Base-by-base conservation (phyloP, 495 filamentous ascomycete genomes). In the Neurospora sp. region DNA sequence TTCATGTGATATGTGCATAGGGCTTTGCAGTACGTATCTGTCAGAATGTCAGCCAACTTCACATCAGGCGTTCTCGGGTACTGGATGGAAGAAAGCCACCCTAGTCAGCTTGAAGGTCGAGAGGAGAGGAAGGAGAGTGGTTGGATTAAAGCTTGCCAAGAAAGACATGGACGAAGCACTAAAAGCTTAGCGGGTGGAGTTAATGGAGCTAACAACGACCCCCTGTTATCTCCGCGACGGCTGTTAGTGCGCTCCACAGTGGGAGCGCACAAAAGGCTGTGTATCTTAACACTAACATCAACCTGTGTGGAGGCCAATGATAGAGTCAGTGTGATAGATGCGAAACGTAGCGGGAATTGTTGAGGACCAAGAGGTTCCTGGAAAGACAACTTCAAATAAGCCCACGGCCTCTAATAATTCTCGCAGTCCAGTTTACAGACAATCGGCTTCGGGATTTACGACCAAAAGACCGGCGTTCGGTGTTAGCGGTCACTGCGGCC, bases 251-350 rank as follows among this genome's bases (percentile, higher is more conserved):
- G 13, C 2, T 3, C 13, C 54, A 15, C 48, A 17, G 45, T 54
- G 11, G 0, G 0, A 3, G 1, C 2, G 0, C n/a, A 4, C 4
- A 0, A 24, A 48, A 3, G 0, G 19, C 0, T 3, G 19, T n/a
- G 42, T 21, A 10, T 11, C 28, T 17, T 34, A 19, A 62, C 13
- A 9, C 54, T 62, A 17, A 59, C 4, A 28, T 13, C 2, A n/a
- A 1, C 4, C n/a, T 21, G 8, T n/a, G 6, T 42, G 17, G 40
- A 48, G n/a, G 43, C n/a, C 6, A 4, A 24, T 48, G 8, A 48
- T 48, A 21, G 43, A 45, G 19, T 8, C 43, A 24, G n/a, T n/a
- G 45, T 11, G 45, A 5, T 54, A 10, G 21, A 54, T 54, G n/a
- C 39, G 0, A 40, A 39, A 39, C 39, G 39, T 11, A 39, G 36